Evolutionary conservation across 495 filamentous ascomycete species (phyloP), one percentile per base, ranked within the genome.

Genomic region (Podospora pseudoanserina): DNA sequence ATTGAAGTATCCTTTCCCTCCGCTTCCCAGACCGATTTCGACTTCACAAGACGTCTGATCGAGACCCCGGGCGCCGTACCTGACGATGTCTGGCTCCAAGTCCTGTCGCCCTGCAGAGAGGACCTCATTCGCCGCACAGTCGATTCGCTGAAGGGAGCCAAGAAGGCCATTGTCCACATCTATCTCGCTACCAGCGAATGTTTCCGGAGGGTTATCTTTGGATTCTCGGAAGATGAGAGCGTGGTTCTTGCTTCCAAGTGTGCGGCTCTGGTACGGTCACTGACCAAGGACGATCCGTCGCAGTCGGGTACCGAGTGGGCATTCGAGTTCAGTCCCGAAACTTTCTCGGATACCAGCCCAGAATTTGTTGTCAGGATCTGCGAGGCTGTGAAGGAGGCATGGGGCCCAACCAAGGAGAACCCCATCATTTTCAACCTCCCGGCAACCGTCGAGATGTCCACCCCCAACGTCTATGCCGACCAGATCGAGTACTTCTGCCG

Each of bases 351-450:
- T 77, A 91, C 91, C 16, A 87, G 90, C 70, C 89, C 91, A 13
- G 93, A 94, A 28, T 97, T 91, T 75, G 91, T 89, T 11, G 80
- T 97, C 26, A 77, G 89, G 73, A 87, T 98, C 39, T 99, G 95
- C 76, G 91, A 97, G 77, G 94, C 94, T 28, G 94, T 97, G 68
- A 98, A 97, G 84, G 88, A 83, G n/a, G 94, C 93, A 0, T 99
- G 95, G 95, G 94, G 83, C 64, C 94, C 95, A 5, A 87, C 88
- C 0, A 89, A 81, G 20, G 85, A 94, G 76, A 89, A 90, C 73
- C 92, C 90, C 18, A 95, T 99, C 73, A 94, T 99, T 76, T 97
- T 99, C 86, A 99, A 99, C 79, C 86, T 99, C 34, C 95, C 95
- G 11, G 95, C 95, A 7, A 98, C 95, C 0, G 95, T 99, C 20